phyloP scores from a whole-genome alignment of 2,329 filamentous ascomycete species.

The Alternaria postmessia region DNA sequence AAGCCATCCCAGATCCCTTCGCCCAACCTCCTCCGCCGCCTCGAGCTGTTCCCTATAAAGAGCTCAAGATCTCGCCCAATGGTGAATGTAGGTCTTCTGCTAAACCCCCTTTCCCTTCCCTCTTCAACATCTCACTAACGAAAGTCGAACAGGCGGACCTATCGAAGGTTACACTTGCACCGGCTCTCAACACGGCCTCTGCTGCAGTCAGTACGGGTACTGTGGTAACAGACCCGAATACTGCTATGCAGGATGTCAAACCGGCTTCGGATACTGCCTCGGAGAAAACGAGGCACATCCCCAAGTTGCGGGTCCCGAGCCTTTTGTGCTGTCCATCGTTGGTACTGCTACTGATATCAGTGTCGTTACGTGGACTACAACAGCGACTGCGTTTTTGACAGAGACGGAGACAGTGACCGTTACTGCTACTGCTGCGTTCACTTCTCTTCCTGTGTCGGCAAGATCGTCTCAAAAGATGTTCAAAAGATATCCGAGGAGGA shows the following conservation, averaged over 20 bases:
- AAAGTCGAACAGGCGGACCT: background rate
- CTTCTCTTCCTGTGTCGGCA: background rate
- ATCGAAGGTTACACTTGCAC: conserved; percentile 2
- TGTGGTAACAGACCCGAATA: conserved; percentile 21
- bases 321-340: background rate
- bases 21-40: background rate
- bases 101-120: background rate
- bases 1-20: background rate
- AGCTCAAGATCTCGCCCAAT: background rate
- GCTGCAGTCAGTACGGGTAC: conserved; percentile 13
- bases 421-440: background rate
- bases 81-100: conserved; percentile 4
- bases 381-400: background rate
- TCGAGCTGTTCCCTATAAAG: background rate
- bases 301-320: background rate
- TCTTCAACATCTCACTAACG: background rate
- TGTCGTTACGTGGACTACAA: background rate
- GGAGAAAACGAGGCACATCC: background rate
- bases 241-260: conserved; percentile 32
- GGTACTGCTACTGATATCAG: background rate
- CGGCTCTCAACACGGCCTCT: background rate
- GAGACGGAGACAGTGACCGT: background rate
- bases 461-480: background rate
- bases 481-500: background rate
- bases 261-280: conserved; percentile 12